Evolutionary conservation across 176 grass and related monocot genomes (phyloP).

Genomic region (Chrysopogon serrulatus): DNA sequence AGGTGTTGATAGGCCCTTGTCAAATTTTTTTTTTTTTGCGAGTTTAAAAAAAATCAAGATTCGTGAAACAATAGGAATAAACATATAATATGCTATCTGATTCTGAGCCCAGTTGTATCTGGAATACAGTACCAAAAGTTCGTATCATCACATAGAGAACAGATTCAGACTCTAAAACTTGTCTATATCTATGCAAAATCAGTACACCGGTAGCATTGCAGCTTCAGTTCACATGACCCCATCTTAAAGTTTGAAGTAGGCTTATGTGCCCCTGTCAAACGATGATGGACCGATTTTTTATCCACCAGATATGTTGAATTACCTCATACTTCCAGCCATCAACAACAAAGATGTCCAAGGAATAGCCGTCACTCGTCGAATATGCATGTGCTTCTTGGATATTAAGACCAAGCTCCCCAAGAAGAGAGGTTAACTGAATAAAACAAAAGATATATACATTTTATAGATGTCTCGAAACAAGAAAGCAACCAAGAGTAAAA

Average conservation of each 20-base stretch:
- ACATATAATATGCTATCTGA: background rate
- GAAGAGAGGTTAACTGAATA: slow-evolving; percentile 54
- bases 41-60: background rate
- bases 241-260: background rate
- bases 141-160: background rate
- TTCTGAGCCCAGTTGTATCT: background rate
- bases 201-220: background rate
- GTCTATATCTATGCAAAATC: background rate
- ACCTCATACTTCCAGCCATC: slow-evolving; percentile 65
- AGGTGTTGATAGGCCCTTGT: background rate
- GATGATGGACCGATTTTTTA: background rate
- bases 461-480: background rate
- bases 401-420: slow-evolving; percentile 70
- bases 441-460: background rate
- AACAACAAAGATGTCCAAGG: slow-evolving; percentile 79
- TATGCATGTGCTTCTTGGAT: slow-evolving; percentile 83
- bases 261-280: background rate
- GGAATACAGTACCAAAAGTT: background rate
- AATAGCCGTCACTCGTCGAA: slow-evolving; percentile 68
- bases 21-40: background rate
- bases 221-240: background rate
- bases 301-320: background rate
- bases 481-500: background rate
- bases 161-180: background rate
- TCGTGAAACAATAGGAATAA: background rate